Percentiles rank a stretch among this genome's conserved stretches.
phyloP scores from a whole-genome alignment of 1,284 basidiomycete species.

The Mrakiaceae sp. region DNA sequence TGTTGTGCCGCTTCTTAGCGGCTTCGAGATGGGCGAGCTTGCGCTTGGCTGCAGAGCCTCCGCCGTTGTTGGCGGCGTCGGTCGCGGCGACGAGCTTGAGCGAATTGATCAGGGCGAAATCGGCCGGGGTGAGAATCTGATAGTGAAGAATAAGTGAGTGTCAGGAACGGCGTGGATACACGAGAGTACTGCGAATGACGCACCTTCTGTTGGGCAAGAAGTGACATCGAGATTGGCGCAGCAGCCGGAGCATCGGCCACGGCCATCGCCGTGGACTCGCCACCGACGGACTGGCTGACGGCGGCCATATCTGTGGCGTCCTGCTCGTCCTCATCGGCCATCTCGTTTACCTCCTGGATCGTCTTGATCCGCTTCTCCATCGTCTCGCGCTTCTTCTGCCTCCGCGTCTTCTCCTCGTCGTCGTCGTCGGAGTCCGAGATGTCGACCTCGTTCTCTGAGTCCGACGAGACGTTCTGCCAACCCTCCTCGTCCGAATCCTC shows the following conservation, averaged over 20 bases:
- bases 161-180: not conserved
- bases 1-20: slow-evolving; percentile 45
- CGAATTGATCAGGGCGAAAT: slow-evolving; percentile 87
- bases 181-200: not conserved
- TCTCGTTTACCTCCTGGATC: slow-evolving; percentile 29
- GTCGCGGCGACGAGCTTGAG: slow-evolving; percentile 73
- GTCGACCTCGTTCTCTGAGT: slow-evolving; percentile 56
- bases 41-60: slow-evolving; percentile 69
- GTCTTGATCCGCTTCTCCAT: slow-evolving; percentile 26
- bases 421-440: slow-evolving; percentile 82
- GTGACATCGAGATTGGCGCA: slow-evolving; percentile 22
- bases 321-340: slow-evolving; percentile 21
- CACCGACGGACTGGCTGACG: slow-evolving; percentile 16
- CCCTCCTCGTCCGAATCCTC: slow-evolving; percentile 51
- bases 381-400: slow-evolving; percentile 29
- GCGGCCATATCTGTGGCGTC: slow-evolving; percentile 18
- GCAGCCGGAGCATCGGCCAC: no score
- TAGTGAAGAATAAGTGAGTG: not conserved
- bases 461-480: slow-evolving; percentile 78
- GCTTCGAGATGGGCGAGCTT: slow-evolving; percentile 71
- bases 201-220: slow-evolving; percentile 36
- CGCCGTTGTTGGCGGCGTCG: slow-evolving; percentile 56
- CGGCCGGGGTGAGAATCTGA: slow-evolving; percentile 93
- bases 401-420: slow-evolving; percentile 36
- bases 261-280: slow-evolving; percentile 20